These are phyloP conservation scores for Endocarpon pusillum DNA, from an alignment of 495 filamentous ascomycete genomes.

Conservation along the genomic window DNA sequence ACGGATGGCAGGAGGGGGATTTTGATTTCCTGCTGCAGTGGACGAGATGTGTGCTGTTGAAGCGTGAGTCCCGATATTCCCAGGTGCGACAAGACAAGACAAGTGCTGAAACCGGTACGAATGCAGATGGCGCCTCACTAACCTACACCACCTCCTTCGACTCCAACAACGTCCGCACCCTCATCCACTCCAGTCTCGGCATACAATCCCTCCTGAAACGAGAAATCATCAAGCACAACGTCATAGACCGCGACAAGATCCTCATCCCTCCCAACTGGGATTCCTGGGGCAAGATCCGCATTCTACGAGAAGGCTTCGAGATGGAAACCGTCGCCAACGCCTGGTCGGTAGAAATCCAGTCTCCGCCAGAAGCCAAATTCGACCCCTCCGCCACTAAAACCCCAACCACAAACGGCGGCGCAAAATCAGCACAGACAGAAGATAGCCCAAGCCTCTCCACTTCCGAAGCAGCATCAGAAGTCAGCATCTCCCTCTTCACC, in stretches of 20 bases:
- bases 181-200: slow-evolving; percentile 75
- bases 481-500: no score
- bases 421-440: slow-evolving; percentile 9
- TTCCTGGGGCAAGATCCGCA: slow-evolving; percentile 92
- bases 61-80: slow-evolving; percentile 38
- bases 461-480: slow-evolving; percentile 44
- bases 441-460: slow-evolving; percentile 24
- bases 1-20: slow-evolving; percentile 82
- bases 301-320: slow-evolving; percentile 85
- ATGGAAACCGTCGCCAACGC: slow-evolving; percentile 70
- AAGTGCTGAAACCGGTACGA: neutral
- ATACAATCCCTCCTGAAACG: slow-evolving; percentile 79
- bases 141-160: slow-evolving; percentile 78
- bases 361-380: slow-evolving; percentile 21
- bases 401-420: slow-evolving; percentile 4
- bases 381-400: neutral
- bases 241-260: slow-evolving; percentile 90
- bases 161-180: slow-evolving; percentile 57
- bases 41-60: slow-evolving; percentile 66
- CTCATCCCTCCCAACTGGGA: slow-evolving; percentile 94
- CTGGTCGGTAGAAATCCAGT: slow-evolving; percentile 69
- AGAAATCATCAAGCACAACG: slow-evolving; percentile 76
- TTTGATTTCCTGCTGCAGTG: slow-evolving; percentile 87
- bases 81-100: neutral
- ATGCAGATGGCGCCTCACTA: slow-evolving; percentile 67